Evolutionary conservation across 2,329 filamentous ascomycete species (phyloP), one percentile per base, ranked within the genome.

Genomic region (Lecanicillium sp.): DNA sequence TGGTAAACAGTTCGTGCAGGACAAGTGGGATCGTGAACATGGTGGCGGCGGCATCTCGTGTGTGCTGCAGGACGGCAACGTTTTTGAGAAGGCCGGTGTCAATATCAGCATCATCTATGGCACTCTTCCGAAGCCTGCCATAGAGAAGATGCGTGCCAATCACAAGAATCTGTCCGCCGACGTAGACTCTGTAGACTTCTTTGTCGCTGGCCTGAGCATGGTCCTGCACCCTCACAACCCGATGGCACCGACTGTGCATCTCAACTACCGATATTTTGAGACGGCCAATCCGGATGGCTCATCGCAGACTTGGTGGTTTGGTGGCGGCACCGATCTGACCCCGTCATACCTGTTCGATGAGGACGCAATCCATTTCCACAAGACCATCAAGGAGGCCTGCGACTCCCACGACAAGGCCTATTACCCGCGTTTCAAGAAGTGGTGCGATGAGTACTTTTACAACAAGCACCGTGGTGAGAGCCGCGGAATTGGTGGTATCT

Each of bases 261-360:
- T 98, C 51, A 98, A 98, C 70, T 96, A 96, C 70, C 80, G 92
- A 41, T 98, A 98, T 65, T 98, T 98, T 56, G 92, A 98, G 68
- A 98, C 92, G 2, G 84, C 85, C 44, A 84, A 90, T 52, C 76
- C 83, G 8, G 83, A 90, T 51, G 87, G 85, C 31, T 83, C 72
- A 48, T 81, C 72, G 37, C 87, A 90, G 47, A 83, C 88, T 7
- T 98, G 92, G 90, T 98, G 92, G 92, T 98, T 95, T 54, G 92
- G 92, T 47, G 92, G 92, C 36, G 92, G 92, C 41, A 89, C 86
- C 38, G 92, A 98, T 62, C 65, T 98, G 49, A 98, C 92, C 11
- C 92, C 92, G 0, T 80, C 75, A 29, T 98, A 96, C 58, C 76
- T 98, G 22, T 96, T 95, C 63, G 90, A 95, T 51, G 92, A 98